These are phyloP conservation scores for Vigna trinervia DNA, from an alignment of 306 rosid genomes.

Conservation along the genomic window DNA sequence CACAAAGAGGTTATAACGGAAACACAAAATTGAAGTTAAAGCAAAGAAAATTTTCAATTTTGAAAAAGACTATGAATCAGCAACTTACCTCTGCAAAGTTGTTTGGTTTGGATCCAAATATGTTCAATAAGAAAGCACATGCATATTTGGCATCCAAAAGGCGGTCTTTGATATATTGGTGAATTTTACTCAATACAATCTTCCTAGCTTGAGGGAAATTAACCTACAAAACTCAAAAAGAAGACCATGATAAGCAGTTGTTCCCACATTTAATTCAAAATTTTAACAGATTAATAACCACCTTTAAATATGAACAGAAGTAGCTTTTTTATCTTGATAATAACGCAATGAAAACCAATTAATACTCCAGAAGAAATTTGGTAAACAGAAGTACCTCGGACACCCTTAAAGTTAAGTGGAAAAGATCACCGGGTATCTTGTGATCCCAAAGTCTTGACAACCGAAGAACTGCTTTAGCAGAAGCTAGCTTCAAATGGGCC, in stretches of 20 bases:
- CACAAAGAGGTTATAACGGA: conserved; percentile 40
- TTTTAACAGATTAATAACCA: conserved; percentile 30
- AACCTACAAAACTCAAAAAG: conserved; percentile 63
- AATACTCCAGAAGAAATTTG: conserved; percentile 36
- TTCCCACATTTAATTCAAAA: conserved; percentile 42
- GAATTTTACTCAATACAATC: conserved; percentile 75
- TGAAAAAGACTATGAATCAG: conserved; percentile 31
- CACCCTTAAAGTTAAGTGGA: conserved; percentile 82
- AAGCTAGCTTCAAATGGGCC: conserved; percentile 90
- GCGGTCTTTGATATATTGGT: conserved; percentile 89
- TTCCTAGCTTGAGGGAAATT: conserved; percentile 80
- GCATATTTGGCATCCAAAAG: conserved; percentile 92
- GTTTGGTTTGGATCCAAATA: conserved; percentile 60
- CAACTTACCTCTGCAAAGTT: conserved; percentile 79
- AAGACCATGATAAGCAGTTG: conserved; percentile 47
- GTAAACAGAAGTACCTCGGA: conserved; percentile 63
- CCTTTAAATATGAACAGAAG: conserved; percentile 20
- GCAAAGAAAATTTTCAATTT: conserved; percentile 27
- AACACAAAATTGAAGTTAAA: conserved; percentile 39
- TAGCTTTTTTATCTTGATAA: conserved; percentile 28
- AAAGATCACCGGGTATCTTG: conserved; percentile 77
- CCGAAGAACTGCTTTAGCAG: conserved; percentile 93
- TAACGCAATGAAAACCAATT: conserved; percentile 37
- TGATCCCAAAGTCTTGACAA: conserved; percentile 94
- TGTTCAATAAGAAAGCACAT: conserved; percentile 77